Conservation (phyloP, 768 basidiomycete genomes). For the Dendrothele bispora region DNA sequence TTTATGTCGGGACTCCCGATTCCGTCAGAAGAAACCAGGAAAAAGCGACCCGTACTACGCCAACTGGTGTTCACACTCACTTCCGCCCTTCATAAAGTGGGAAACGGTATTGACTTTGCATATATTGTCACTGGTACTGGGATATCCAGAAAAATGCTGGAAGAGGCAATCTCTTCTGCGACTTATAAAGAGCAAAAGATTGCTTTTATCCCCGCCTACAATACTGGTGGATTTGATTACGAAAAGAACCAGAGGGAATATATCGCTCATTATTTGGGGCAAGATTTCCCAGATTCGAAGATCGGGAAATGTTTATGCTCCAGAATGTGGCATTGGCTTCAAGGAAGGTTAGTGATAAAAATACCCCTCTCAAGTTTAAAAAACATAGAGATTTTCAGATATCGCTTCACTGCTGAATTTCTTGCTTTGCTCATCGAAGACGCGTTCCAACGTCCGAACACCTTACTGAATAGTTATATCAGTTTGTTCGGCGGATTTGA, state of each 20-base stretch:
- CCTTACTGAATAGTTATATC: slow-evolving; percentile 41
- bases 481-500: slow-evolving; percentile 37
- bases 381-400: slow-evolving; percentile 21
- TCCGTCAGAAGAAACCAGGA: not conserved
- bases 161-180: not conserved
- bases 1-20: not conserved
- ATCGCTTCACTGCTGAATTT: slow-evolving; percentile 47
- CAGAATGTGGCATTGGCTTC: slow-evolving; percentile 44
- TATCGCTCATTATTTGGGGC: slow-evolving; percentile 37
- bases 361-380: not conserved
- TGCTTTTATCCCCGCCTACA: not conserved
- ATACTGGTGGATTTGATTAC: not conserved
- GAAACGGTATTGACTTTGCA: not conserved
- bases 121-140: slow-evolving; percentile 2
- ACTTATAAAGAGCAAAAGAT: not conserved
- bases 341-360: slow-evolving; percentile 35
- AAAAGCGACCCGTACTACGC: not conserved
- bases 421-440: slow-evolving; percentile 38
- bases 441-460: slow-evolving; percentile 38
- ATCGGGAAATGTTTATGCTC: slow-evolving; percentile 34
- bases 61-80: not conserved
- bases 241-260: slow-evolving; percentile 31
- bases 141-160: not conserved
- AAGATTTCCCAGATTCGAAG: slow-evolving; percentile 22
- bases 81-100: not conserved